Evolutionary conservation across 2,329 filamentous ascomycete species (phyloP).

Genomic region (Fusarium brachygibbosum): DNA sequence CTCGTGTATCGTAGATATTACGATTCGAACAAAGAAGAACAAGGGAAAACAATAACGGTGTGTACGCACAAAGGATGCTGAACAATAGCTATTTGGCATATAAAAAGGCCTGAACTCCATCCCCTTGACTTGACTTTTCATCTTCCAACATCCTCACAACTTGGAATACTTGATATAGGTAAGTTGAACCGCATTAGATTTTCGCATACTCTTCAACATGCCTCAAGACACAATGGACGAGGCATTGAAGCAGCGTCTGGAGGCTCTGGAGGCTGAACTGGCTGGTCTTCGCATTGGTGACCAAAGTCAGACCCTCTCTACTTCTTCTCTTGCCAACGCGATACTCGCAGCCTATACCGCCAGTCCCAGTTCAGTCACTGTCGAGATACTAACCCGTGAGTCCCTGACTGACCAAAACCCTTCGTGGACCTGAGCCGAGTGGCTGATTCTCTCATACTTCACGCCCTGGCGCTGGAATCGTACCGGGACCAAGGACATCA

Average conservation of each 20-base stretch:
- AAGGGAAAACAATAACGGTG: not conserved
- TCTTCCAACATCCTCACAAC: fast-evolving
- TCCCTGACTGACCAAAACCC: not conserved
- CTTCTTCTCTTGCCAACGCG: not conserved
- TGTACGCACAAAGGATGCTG: not conserved
- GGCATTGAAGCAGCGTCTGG: too few species aligned
- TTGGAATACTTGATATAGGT: too few species aligned
- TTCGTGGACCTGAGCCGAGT: not conserved
- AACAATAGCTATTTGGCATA: too few species aligned
- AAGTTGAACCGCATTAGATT: not conserved
- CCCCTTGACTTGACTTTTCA: too few species aligned
- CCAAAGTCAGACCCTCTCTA: not conserved
- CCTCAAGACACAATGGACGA: not conserved
- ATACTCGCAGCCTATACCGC: not conserved
- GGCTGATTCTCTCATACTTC: not conserved
- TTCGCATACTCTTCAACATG: not conserved
- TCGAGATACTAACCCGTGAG: not conserved
- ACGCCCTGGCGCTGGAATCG: not conserved
- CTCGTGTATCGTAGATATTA: too few species aligned
- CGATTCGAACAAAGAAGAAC: not conserved
- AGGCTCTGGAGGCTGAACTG: not conserved
- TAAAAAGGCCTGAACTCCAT: not conserved
- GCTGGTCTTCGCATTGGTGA: not conserved
- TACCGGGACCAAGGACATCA: not conserved
- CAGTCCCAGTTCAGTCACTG: not conserved